phyloP scores from a whole-genome alignment of 176 grass and related monocot genomes.

The Aegilops longissima region DNA sequence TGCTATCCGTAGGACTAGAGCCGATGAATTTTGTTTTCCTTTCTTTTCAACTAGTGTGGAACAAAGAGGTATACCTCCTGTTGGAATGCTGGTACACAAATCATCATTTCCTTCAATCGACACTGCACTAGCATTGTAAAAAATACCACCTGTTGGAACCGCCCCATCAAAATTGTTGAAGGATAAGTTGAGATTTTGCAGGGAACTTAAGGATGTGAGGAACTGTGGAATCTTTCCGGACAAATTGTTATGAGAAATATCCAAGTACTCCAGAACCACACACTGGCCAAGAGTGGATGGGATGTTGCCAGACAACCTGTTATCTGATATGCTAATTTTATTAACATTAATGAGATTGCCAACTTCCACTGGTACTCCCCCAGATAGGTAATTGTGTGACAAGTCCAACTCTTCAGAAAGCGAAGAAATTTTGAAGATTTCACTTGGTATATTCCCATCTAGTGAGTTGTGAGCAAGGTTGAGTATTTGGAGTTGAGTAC shows the following conservation, averaged over 20 bases:
- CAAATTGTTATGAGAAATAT: constrained; percentile 52
- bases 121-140: constrained; percentile 24
- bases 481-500: neutral
- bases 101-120: constrained; percentile 39
- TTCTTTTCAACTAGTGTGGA: neutral
- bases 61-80: constrained; percentile 14
- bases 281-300: constrained; percentile 40
- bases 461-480: constrained; percentile 58
- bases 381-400: constrained; percentile 50
- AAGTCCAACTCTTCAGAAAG: constrained; percentile 39
- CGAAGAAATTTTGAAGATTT: constrained; percentile 28
- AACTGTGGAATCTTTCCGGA: constrained; percentile 49
- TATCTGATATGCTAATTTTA: constrained; percentile 21
- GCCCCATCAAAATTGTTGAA: constrained; percentile 49
- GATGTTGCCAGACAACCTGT: constrained; percentile 35
- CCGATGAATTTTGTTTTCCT: neutral
- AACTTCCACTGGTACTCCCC: constrained; percentile 31
- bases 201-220: constrained; percentile 5
- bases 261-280: constrained; percentile 35
- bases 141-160: constrained; percentile 26
- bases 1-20: neutral
- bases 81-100: constrained; percentile 23
- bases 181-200: constrained; percentile 46
- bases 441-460: constrained; percentile 40
- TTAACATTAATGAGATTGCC: constrained; percentile 38